Evolutionary conservation across 345 rosid genomes (phyloP).

Genomic region (Brassica juncea): DNA sequence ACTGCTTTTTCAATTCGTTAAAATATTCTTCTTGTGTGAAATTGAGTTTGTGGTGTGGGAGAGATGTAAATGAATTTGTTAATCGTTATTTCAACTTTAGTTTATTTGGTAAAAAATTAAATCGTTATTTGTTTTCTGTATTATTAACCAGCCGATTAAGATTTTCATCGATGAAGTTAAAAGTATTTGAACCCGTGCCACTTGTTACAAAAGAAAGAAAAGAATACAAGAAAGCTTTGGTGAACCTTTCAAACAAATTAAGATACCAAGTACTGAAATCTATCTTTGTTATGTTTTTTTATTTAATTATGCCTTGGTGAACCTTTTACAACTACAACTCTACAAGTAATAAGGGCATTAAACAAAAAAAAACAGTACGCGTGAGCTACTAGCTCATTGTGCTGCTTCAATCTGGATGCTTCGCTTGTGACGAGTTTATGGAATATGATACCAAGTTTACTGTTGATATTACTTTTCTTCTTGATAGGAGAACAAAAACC

Average conservation of each 20-base stretch:
- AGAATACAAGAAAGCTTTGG: neutral
- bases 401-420: neutral
- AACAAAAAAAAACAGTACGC: neutral
- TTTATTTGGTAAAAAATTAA: too few species aligned
- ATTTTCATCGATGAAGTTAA: neutral
- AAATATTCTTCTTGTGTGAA: neutral
- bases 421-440: neutral
- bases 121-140: neutral
- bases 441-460: neutral
- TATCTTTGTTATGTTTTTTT: neutral
- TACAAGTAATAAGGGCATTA: neutral
- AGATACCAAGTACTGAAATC: neutral
- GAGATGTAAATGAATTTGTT: neutral
- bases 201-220: neutral
- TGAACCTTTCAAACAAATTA: neutral
- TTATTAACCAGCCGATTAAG: neutral
- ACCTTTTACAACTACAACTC: neutral
- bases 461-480: neutral
- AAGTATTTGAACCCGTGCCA: neutral
- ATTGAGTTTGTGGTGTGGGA: neutral
- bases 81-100: too few species aligned
- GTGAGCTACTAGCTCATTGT: neutral
- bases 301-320: neutral
- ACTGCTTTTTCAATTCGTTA: neutral
- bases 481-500: neutral